phyloP scores from a whole-genome alignment of 2,329 filamentous ascomycete species.

The Diaporthe helianthi region DNA sequence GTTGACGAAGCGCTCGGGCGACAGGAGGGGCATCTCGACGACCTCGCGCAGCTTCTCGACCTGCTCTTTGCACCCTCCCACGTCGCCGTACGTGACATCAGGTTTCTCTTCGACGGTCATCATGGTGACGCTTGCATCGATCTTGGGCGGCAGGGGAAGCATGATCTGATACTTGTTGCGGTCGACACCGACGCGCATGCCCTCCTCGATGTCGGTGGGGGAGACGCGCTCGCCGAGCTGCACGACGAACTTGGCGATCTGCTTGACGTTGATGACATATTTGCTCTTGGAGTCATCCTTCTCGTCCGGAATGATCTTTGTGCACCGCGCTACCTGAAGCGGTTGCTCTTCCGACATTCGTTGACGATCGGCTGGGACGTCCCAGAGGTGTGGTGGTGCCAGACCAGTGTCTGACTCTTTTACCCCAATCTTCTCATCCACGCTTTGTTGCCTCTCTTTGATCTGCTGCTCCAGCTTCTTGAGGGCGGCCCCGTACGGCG shows the following conservation, averaged over 20 bases:
- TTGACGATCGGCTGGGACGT: slow-evolving; percentile 96
- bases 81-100: slow-evolving; percentile 98
- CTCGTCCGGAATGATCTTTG: slow-evolving; percentile 98
- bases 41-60: slow-evolving; percentile 99
- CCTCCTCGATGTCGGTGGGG: slow-evolving; percentile 98
- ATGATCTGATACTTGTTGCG: slow-evolving; percentile 99
- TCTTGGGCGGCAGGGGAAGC: slow-evolving; percentile 94
- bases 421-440: slow-evolving; percentile 97
- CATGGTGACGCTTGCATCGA: slow-evolving; percentile 99
- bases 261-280: slow-evolving; percentile 99
- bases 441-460: slow-evolving; percentile 97
- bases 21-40: slow-evolving; percentile 96
- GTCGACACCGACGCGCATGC: slow-evolving; percentile 98
- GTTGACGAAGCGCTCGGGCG: slow-evolving; percentile 95
- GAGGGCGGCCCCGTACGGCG: slow-evolving; percentile 89
- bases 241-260: slow-evolving; percentile 99
- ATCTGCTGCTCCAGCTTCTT: slow-evolving; percentile 99
- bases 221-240: slow-evolving; percentile 96
- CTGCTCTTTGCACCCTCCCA: slow-evolving; percentile 98
- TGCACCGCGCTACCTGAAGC: slow-evolving; percentile 95
- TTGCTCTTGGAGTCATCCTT: slow-evolving; percentile 98
- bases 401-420: slow-evolving; percentile 99
- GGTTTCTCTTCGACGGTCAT: slow-evolving; percentile 99
- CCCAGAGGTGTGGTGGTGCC: slow-evolving; percentile 97
- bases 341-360: slow-evolving; percentile 99